phyloP scores from a whole-genome alignment of 495 filamentous ascomycete genomes.

The Tuber calosporum region DNA sequence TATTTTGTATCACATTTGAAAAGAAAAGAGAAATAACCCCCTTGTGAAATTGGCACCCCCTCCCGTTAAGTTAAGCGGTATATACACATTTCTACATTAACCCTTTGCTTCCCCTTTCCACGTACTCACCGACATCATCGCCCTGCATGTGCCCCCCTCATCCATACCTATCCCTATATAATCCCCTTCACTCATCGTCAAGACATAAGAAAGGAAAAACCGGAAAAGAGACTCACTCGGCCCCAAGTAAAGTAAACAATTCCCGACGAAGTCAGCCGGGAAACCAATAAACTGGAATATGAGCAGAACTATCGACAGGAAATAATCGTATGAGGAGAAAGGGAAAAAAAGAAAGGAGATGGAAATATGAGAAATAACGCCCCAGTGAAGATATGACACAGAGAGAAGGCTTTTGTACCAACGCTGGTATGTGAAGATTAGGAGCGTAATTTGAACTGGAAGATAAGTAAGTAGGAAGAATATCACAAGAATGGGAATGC shows the following conservation, averaged over 20 bases:
- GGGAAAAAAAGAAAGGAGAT: not conserved
- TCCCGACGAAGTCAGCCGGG: not conserved
- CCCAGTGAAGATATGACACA: not conserved
- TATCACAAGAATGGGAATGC: constrained; percentile 4
- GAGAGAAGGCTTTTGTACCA: not conserved
- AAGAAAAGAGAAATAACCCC: constrained; percentile 3
- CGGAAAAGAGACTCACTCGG: not conserved
- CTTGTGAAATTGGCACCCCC: constrained; percentile 11
- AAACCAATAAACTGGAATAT: not conserved
- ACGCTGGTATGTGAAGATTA: not conserved
- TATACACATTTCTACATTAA: not conserved
- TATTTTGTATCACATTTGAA: not conserved
- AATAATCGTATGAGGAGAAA: not conserved
- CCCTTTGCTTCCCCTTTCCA: constrained; percentile 15
- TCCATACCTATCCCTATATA: constrained; percentile 3
- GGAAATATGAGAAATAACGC: not conserved
- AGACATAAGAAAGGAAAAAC: constrained; percentile 9
- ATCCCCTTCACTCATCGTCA: constrained; percentile 7
- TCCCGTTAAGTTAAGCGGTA: constrained; percentile 9
- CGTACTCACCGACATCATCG: constrained; percentile 37
- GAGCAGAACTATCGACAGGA: not conserved
- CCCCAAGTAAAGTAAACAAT: not conserved
- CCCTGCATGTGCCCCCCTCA: constrained; percentile 67
- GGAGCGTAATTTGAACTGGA: not conserved
- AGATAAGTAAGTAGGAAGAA: not conserved